Conservation (phyloP, 78 protist species). For the Isochrysis galbana region DNA sequence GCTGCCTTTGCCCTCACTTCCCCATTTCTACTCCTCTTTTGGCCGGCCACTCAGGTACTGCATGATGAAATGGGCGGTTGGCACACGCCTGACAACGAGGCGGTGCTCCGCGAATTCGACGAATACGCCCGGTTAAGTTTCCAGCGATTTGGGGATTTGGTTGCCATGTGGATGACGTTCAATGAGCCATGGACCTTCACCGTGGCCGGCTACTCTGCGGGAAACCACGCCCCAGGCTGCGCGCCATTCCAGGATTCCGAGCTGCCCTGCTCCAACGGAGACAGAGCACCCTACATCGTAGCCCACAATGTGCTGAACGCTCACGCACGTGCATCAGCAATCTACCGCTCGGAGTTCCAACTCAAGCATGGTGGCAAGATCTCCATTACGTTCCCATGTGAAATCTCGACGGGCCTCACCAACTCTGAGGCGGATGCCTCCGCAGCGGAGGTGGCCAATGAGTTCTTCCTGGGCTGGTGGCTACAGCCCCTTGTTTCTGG, state of each 20-base stretch:
- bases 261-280: slow-evolving; percentile 5
- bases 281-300: slow-evolving; percentile 4
- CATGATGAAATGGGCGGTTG: neutral
- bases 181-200: slow-evolving; percentile 63
- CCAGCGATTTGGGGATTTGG: slow-evolving; percentile 56
- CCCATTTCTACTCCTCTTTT: no score
- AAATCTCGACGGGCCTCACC: neutral
- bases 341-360: neutral
- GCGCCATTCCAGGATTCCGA: neutral
- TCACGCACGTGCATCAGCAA: slow-evolving; percentile 36
- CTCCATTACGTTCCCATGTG: slow-evolving; percentile 56
- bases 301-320: slow-evolving; percentile 39
- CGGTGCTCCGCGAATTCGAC: slow-evolving; percentile 18
- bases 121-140: slow-evolving; percentile 53
- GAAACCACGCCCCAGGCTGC: slow-evolving; percentile 8
- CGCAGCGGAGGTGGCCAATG: slow-evolving; percentile 47
- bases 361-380: slow-evolving; percentile 33
- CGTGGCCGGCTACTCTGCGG: neutral
- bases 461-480: slow-evolving; percentile 62
- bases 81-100: slow-evolving; percentile 28
- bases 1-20: no score
- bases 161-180: slow-evolving; percentile 62
- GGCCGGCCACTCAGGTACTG: no score
- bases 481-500: slow-evolving; percentile 48
- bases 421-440: neutral